Percentiles rank a stretch among this genome's conserved stretches.
These are phyloP conservation scores for Penicillium sp. DNA, from an alignment of 2,329 filamentous ascomycete genomes.

Conservation along the genomic window DNA sequence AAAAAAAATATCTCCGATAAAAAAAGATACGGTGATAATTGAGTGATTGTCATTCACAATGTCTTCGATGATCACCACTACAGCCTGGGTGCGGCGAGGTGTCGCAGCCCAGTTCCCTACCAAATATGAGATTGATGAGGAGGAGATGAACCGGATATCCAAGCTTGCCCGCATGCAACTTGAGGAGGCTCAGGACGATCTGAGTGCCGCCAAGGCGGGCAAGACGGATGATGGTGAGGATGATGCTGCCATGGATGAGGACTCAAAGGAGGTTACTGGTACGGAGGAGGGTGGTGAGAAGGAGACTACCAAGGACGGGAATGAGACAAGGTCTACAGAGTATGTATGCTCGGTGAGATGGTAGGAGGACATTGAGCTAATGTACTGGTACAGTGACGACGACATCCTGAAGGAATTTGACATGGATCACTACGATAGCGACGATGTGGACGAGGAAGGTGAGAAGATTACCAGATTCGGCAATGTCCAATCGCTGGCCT, in stretches of 20 bases:
- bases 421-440: slow-evolving; percentile 92
- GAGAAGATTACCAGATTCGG: slow-evolving; percentile 90
- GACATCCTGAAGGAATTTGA: slow-evolving; percentile 96
- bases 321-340: slow-evolving; percentile 25
- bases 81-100: slow-evolving; percentile 74
- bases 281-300: slow-evolving; percentile 27
- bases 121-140: slow-evolving; percentile 74
- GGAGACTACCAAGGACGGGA: slow-evolving; percentile 22
- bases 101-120: slow-evolving; percentile 74
- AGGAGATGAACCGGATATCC: slow-evolving; percentile 74
- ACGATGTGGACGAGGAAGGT: slow-evolving; percentile 65
- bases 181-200: slow-evolving; percentile 86
- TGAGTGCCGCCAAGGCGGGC: slow-evolving; percentile 68
- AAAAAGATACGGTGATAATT: slow-evolving; percentile 24
- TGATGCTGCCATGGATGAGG: slow-evolving; percentile 44
- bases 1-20: slow-evolving; percentile 29
- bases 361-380: slow-evolving; percentile 10
- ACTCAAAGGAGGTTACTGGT: slow-evolving; percentile 39
- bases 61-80: slow-evolving; percentile 72
- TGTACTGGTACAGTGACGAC: slow-evolving; percentile 55
- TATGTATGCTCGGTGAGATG: slow-evolving; percentile 1
- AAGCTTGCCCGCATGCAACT: slow-evolving; percentile 75
- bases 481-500: slow-evolving; percentile 89
- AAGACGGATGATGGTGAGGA: slow-evolving; percentile 41
- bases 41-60: slow-evolving; percentile 32